Evolutionary conservation across 2,329 filamentous ascomycete genomes (phyloP), one percentile per base, ranked within the genome.

Genomic region (Graphilbum sp.): DNA sequence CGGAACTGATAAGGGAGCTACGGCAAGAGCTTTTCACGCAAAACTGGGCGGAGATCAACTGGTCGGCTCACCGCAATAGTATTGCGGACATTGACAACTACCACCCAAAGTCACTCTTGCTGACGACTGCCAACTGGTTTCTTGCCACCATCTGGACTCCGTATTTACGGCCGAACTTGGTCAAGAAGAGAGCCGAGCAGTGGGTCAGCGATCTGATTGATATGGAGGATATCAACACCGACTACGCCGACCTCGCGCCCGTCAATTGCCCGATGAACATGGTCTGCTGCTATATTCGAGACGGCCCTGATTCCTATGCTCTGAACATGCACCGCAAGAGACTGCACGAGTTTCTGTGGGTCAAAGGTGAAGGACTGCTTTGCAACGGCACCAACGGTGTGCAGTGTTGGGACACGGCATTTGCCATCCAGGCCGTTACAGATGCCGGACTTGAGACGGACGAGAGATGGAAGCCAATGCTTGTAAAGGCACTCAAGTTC

Each of bases 331-430:
- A 95, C 51, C 64, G 83, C 9, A 83, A 95, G 49, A 74, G 85
- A 4, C 58, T 94, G 12, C 69, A 83, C 32, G 90, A 98, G 50
- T 92, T 79, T 44, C 58, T 98, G 23, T 98, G 90, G 87, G 67
- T 98, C 36, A 94, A 92, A 45, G 57, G 76, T 25, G 87, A 95
- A 53, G 90, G 90, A 6, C 85, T 98, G 83, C 67, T 96, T 35
- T 79, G 79, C 58, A 95, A 95, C 49, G 90, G 90, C 29, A 98
- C 90, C 9, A 96, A 98, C 48, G 90, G 90, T n/a, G 87, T 96
- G 2, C 90, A 98, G 57, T 81, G 77, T 46, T 98, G 90, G 90
- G 90, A 98, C 53, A 98, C 90, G 0, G 72, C 86, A 1, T 96
- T 96, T 52, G 62, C 79, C 16, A 84, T 95, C 25, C 86, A 94